These are phyloP conservation scores for Colletotrichum nymphaeae DNA, from an alignment of 2,329 filamentous ascomycete genomes.

Conservation along the genomic window DNA sequence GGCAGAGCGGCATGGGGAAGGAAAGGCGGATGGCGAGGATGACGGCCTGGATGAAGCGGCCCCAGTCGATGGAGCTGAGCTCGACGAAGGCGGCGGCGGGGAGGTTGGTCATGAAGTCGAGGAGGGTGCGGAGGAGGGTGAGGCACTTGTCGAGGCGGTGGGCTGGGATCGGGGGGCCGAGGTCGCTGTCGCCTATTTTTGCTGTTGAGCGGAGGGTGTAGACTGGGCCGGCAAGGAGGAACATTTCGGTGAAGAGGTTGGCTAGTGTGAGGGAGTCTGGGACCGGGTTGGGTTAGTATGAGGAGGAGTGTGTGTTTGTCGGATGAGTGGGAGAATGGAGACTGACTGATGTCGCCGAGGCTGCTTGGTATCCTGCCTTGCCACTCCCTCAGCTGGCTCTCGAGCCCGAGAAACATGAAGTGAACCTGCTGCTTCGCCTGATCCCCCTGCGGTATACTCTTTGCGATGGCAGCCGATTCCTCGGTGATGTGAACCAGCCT, in stretches of 20 bases:
- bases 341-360: conserved; percentile 23
- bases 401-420: conserved; percentile 60
- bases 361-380: conserved; percentile 45
- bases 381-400: conserved; percentile 58
- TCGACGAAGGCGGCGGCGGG: conserved; percentile 46
- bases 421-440: conserved; percentile 53
- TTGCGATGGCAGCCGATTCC: conserved; percentile 49
- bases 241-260: conserved; percentile 48
- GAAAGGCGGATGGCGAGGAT: conserved; percentile 60
- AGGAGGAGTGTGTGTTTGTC: conserved; percentile 39
- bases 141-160: conserved; percentile 40
- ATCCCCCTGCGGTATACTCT: conserved; percentile 39
- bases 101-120: conserved; percentile 46
- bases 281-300: neutral
- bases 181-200: conserved; percentile 32
- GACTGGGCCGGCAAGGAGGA: conserved; percentile 51
- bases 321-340: conserved; percentile 43
- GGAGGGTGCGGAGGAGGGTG: conserved; percentile 42
- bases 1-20: conserved; percentile 53
- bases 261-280: conserved; percentile 20
- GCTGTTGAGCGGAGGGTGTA: conserved; percentile 11
- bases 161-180: conserved; percentile 33
- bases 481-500: conserved; percentile 54
- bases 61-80: conserved; percentile 57
- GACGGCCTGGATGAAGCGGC: conserved; percentile 51